phyloP scores from a whole-genome alignment of 2,329 filamentous ascomycete species.

The Alternaria brassicicola region DNA sequence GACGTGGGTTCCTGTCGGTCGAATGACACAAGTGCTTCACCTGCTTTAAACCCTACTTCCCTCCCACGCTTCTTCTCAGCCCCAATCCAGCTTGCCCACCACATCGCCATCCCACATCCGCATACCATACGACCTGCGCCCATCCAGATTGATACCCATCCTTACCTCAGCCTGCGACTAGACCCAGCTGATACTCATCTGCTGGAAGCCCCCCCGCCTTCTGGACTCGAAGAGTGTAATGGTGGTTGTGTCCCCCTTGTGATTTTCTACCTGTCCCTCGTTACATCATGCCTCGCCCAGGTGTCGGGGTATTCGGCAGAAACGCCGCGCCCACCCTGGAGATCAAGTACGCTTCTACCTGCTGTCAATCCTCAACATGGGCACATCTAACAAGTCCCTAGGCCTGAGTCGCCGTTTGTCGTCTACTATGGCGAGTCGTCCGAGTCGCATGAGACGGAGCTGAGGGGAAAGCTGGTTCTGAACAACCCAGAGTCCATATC shows the following conservation, averaged over 20 bases:
- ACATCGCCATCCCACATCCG: constrained; percentile 10
- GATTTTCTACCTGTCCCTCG: constrained; percentile 5
- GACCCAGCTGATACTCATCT: not conserved
- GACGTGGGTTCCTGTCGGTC: not conserved
- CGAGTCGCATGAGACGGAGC: constrained; percentile 53
- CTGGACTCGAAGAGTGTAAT: not conserved
- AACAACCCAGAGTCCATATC: constrained; percentile 56
- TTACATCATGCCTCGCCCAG: constrained; percentile 43
- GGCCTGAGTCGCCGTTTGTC: constrained; percentile 56
- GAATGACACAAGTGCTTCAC: not conserved
- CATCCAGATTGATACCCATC: not conserved
- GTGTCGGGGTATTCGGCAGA: constrained; percentile 45
- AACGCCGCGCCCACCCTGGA: constrained; percentile 47
- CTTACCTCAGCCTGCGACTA: constrained; percentile 7
- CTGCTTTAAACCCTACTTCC: not conserved
- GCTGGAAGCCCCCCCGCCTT: not conserved
- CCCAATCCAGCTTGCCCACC: constrained; percentile 12
- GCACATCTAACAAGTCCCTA: constrained; percentile 20
- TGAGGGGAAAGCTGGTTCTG: constrained; percentile 55
- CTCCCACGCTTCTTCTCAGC: constrained; percentile 2
- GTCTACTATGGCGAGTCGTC: constrained; percentile 58
- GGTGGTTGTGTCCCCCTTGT: constrained; percentile 14
- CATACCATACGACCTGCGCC: not conserved
- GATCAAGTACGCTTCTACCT: constrained; percentile 48
- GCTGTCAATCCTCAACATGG: constrained; percentile 4